Evolutionary conservation across 257 asterid species (phyloP).

Genomic region (Nicotiana noctiflora): DNA sequence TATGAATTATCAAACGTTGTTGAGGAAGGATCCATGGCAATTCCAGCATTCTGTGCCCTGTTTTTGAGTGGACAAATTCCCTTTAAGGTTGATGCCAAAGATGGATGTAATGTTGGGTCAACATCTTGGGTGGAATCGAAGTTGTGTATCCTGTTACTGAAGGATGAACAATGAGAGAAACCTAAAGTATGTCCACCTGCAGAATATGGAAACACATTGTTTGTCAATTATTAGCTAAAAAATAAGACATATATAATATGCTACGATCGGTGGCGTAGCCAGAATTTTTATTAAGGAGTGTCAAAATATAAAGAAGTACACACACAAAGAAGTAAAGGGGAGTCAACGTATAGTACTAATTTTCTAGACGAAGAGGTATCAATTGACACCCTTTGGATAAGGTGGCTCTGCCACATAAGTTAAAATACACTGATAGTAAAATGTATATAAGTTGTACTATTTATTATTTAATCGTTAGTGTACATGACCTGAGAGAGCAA

Average conservation of each 20-base stretch:
- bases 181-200: constrained; percentile 89
- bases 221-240: neutral
- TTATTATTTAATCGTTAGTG: neutral
- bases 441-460: neutral
- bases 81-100: constrained; percentile 47
- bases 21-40: constrained; percentile 62
- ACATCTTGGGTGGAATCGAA: constrained; percentile 61
- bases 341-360: too few relatives aligned
- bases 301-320: too few relatives aligned
- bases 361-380: too few relatives aligned
- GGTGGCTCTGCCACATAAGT: too few relatives aligned
- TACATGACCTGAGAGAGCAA: constrained; percentile 56
- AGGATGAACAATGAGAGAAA: constrained; percentile 81
- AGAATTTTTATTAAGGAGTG: too few relatives aligned
- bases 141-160: constrained; percentile 46
- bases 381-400: too few relatives aligned
- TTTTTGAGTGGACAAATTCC: constrained; percentile 44
- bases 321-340: too few relatives aligned
- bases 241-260: neutral
- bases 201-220: neutral
- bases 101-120: constrained; percentile 62
- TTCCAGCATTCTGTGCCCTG: constrained; percentile 53
- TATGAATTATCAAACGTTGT: constrained; percentile 59
- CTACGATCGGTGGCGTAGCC: too few relatives aligned
- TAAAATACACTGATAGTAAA: neutral